Conservation (phyloP, 2,329 filamentous ascomycete genomes). For the Neofusicoccum cordaticola region DNA sequence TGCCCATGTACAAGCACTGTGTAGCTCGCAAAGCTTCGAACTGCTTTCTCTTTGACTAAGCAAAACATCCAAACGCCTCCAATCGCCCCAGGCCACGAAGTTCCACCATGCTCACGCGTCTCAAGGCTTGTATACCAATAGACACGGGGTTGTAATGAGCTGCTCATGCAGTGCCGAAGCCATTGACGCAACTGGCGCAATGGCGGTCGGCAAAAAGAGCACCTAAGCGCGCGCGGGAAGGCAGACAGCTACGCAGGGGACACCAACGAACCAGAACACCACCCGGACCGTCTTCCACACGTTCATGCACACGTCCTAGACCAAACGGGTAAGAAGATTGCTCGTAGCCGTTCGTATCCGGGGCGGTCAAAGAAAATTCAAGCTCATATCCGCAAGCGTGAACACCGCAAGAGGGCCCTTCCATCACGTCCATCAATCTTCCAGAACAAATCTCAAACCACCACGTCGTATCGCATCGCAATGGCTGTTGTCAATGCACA, state of each 20-base stretch:
- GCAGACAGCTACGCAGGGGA: too few species aligned
- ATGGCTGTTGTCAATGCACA: neutral
- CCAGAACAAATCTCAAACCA: neutral
- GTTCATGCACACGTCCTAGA: neutral
- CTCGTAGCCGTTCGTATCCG: too few species aligned
- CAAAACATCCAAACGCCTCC: neutral
- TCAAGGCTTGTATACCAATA: neutral
- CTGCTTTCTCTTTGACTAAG: too few species aligned
- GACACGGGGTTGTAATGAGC: neutral
- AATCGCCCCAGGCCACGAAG: neutral
- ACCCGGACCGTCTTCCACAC: too few species aligned
- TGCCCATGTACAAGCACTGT: too few species aligned
- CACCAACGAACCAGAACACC: too few species aligned
- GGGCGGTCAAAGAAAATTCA: too few species aligned
- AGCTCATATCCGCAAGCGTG: neutral
- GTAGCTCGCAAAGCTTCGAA: too few species aligned
- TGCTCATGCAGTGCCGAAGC: neutral
- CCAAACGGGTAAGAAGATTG: neutral
- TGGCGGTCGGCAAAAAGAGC: neutral
- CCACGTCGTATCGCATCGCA: neutral
- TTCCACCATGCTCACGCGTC: neutral
- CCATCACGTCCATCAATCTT: neutral
- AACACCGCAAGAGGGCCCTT: neutral
- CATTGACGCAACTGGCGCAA: conserved; percentile 4
- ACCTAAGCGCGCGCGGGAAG: neutral